These are phyloP conservation scores for Aspergillus quadricinctus DNA, from an alignment of 2,329 filamentous ascomycete genomes.

Conservation along the genomic window DNA sequence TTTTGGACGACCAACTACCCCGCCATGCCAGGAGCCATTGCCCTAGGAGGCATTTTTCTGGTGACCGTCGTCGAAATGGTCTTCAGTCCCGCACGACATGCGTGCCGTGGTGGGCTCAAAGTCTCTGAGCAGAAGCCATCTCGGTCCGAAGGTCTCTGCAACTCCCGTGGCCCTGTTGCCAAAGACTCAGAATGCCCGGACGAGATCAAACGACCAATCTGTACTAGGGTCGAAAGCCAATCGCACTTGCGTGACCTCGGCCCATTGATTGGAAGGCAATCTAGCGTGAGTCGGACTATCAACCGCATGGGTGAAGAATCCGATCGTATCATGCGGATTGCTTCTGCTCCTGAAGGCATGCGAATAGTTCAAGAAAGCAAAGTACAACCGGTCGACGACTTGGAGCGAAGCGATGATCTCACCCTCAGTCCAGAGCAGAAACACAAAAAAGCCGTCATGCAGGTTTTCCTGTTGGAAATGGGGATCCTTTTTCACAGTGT, in stretches of 20 bases:
- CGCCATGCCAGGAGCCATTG: constrained; percentile 47
- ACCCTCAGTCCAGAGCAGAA: constrained; percentile 31
- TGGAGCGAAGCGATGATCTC: constrained; percentile 14
- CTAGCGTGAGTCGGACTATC: constrained; percentile 27
- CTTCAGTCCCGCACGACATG: constrained; percentile 39
- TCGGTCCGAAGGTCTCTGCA: background rate
- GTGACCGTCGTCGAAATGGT: constrained; percentile 54
- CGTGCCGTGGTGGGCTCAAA: constrained; percentile 19
- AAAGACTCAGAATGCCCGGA: background rate
- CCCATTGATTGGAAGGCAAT: constrained; percentile 23
- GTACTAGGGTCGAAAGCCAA: constrained; percentile 5
- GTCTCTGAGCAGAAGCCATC: background rate
- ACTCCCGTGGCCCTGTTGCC: background rate
- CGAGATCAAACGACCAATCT: background rate
- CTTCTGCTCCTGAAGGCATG: constrained; percentile 17
- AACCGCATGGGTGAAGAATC: constrained; percentile 22
- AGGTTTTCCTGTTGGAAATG: constrained; percentile 70
- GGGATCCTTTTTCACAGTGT: constrained; percentile 76
- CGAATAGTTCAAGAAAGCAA: constrained; percentile 12
- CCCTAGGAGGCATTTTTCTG: constrained; percentile 42
- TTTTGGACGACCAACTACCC: constrained; percentile 46
- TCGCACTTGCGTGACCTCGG: constrained; percentile 23
- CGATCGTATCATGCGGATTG: constrained; percentile 20
- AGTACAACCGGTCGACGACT: constrained; percentile 12
- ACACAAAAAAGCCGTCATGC: constrained; percentile 62